These are phyloP conservation scores for Sclerotinia minor DNA, from an alignment of 2,329 filamentous ascomycete genomes.

Conservation along the genomic window DNA sequence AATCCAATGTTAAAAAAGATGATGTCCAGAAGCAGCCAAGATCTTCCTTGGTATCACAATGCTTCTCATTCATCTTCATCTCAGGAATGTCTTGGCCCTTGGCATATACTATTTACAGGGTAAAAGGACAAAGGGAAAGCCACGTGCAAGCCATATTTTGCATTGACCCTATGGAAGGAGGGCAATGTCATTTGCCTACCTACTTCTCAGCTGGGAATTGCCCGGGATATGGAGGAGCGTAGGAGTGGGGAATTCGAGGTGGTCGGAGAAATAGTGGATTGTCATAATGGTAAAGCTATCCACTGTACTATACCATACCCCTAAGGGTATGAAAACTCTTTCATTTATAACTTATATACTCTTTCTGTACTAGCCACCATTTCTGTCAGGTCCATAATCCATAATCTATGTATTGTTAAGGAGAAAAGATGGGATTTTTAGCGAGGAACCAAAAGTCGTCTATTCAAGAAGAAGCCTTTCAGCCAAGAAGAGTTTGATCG, in stretches of 20 bases:
- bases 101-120: too few species aligned
- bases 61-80: neutral
- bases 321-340: too few species aligned
- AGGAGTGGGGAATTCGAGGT: neutral
- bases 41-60: too few species aligned
- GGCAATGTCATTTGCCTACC: conserved; percentile 7
- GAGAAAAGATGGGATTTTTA: neutral
- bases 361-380: too few species aligned
- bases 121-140: neutral
- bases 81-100: conserved; percentile 1
- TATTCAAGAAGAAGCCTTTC: neutral
- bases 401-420: too few species aligned
- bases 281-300: too few species aligned
- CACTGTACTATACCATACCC: too few species aligned
- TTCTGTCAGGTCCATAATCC: too few species aligned
- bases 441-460: neutral
- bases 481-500: neutral
- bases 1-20: neutral
- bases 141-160: conserved; percentile 4
- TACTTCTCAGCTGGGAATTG: neutral
- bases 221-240: too few species aligned
- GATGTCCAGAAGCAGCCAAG: too few species aligned
- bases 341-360: too few species aligned
- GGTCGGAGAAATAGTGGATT: too few species aligned
- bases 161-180: conserved; percentile 5